These are phyloP conservation scores for Penicillium argentinense DNA, from an alignment of 495 filamentous ascomycete genomes.

Conservation along the genomic window DNA sequence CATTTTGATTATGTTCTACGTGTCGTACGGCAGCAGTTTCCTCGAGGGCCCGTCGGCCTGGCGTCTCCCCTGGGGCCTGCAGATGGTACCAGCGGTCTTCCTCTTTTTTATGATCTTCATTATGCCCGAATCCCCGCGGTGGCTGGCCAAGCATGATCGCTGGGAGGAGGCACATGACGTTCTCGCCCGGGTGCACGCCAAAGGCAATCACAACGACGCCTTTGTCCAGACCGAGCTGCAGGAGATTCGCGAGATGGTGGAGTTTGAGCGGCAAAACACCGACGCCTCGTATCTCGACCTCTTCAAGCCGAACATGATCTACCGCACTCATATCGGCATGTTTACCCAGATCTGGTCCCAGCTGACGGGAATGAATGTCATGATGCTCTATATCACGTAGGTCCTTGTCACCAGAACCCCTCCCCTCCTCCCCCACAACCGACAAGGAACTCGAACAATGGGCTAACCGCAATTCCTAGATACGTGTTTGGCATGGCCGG, in stretches of 20 bases:
- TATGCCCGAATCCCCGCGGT: constrained; percentile 72
- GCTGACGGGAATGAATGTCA: constrained; percentile 82
- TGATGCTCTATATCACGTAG: constrained; percentile 56
- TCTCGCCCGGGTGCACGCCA: constrained; percentile 61
- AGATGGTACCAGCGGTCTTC: constrained; percentile 66
- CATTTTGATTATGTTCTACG: constrained; percentile 72
- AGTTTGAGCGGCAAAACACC: constrained; percentile 63
- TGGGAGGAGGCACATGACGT: constrained; percentile 68
- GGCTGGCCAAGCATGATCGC: constrained; percentile 68
- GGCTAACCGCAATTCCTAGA: too few relatives aligned
- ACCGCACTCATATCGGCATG: constrained; percentile 70
- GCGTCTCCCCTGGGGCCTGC: constrained; percentile 73
- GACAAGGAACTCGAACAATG: too few relatives aligned
- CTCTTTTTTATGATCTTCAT: constrained; percentile 60
- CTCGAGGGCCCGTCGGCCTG: constrained; percentile 61
- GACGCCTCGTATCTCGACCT: constrained; percentile 70
- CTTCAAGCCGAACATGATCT: constrained; percentile 69
- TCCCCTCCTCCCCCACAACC: too few relatives aligned
- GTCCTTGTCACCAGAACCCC: background rate
- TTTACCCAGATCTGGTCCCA: constrained; percentile 86
- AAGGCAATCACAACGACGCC: constrained; percentile 58
- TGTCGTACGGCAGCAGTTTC: constrained; percentile 51
- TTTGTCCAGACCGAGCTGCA: constrained; percentile 64
- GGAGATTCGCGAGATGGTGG: constrained; percentile 68
- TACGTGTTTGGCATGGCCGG: constrained; percentile 77